Evolutionary conservation across 768 basidiomycete genomes (phyloP).

Genomic region (Butyriboletus loyo): DNA sequence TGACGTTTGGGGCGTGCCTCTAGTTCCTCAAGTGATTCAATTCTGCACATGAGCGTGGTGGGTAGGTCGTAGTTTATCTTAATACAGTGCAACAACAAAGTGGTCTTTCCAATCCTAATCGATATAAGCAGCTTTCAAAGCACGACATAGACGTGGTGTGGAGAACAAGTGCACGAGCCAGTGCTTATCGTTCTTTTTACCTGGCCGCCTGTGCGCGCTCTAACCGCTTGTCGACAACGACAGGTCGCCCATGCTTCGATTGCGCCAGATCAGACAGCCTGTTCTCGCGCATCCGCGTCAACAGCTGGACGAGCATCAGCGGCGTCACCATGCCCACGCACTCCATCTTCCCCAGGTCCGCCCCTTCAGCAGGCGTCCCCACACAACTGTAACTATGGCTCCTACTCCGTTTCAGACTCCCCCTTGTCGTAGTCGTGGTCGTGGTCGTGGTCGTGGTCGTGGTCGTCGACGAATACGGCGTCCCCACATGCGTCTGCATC

Average conservation of each 20-base stretch:
- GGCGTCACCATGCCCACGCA: slow-evolving; percentile 48
- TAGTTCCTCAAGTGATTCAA: too few species aligned
- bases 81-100: not conserved
- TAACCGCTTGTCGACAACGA: slow-evolving; percentile 67
- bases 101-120: not conserved
- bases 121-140: not conserved
- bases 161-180: not conserved
- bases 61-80: not conserved
- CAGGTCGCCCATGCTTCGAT: slow-evolving; percentile 45
- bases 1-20: too few species aligned
- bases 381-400: slow-evolving; percentile 25
- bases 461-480: slow-evolving; percentile 17
- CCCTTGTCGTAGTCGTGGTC: too few species aligned
- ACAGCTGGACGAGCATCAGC: slow-evolving; percentile 48
- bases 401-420: too few species aligned
- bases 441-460: slow-evolving; percentile 2
- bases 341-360: slow-evolving; percentile 12
- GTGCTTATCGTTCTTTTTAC: slow-evolving; percentile 14
- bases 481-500: slow-evolving; percentile 12
- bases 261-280: slow-evolving; percentile 56
- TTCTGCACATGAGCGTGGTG: not conserved
- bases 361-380: slow-evolving; percentile 27
- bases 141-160: not conserved
- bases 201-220: slow-evolving; percentile 69
- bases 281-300: slow-evolving; percentile 67